Percentiles rank a stretch among this genome's conserved stretches.
Evolutionary conservation across 202 grass and related monocot species (phyloP).

Genomic region (Brachypodium distachyon): DNA sequence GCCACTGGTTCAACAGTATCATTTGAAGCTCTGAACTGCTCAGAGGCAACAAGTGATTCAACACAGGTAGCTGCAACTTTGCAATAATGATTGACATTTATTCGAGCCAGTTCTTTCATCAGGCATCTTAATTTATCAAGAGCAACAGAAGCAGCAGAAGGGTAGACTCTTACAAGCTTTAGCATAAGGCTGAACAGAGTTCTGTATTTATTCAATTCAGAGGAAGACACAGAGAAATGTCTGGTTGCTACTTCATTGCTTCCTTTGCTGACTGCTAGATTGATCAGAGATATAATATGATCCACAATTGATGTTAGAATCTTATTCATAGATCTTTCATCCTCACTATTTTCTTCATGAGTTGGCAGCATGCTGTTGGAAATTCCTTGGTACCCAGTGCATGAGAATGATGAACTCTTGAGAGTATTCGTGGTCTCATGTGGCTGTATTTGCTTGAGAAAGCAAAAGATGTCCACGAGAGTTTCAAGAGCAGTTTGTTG

Average conservation of each 20-base stretch:
- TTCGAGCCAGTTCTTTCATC: constrained; percentile 35
- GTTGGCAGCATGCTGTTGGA: constrained; percentile 13
- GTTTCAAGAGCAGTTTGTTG: constrained; percentile 39
- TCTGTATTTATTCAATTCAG: constrained; percentile 37
- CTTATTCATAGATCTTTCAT: constrained; percentile 17
- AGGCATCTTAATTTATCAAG: constrained; percentile 53
- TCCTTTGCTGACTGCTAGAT: constrained; percentile 14
- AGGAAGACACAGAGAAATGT: neutral
- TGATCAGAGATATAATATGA: constrained; percentile 34
- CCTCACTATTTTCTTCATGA: constrained; percentile 24
- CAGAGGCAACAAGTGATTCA: constrained; percentile 13
- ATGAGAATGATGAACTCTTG: constrained; percentile 7
- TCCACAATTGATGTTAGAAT: constrained; percentile 39
- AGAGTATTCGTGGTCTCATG: neutral
- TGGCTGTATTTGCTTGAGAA: constrained; percentile 19
- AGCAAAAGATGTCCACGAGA: constrained; percentile 51
- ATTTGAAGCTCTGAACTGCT: constrained; percentile 8
- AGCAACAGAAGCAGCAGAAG: constrained; percentile 41
- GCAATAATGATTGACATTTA: constrained; percentile 14
- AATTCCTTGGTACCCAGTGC: constrained; percentile 15
- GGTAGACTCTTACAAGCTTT: constrained; percentile 54
- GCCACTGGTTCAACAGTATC: constrained; percentile 6
- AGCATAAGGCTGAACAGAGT: constrained; percentile 39
- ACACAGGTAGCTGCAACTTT: neutral
- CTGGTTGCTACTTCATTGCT: constrained; percentile 5